Conservation (phyloP, 1,139 yeast species). For the Saccharomycopsis phalli region DNA sequence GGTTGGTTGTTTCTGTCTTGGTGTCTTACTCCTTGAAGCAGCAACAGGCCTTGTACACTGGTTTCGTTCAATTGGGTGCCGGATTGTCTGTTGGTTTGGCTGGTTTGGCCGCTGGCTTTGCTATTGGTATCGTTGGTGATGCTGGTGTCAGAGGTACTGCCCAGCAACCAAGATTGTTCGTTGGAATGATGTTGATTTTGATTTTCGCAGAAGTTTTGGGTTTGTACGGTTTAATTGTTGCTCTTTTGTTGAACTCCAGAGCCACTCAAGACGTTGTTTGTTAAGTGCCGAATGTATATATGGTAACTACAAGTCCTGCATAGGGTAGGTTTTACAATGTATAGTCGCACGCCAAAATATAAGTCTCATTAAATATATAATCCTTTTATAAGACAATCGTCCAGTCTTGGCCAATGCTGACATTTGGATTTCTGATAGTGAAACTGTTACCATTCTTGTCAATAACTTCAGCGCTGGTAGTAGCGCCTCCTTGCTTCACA, state of each 20-base stretch:
- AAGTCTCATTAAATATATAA: no score
- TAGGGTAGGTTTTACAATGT: no score
- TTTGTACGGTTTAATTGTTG: constrained; percentile 94
- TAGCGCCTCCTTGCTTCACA: constrained; percentile 31
- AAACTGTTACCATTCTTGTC: constrained; percentile 23
- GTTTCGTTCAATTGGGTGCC: constrained; percentile 97
- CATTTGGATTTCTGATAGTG: constrained; percentile 46
- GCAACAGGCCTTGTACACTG: constrained; percentile 89
- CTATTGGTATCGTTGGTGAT: constrained; percentile 98
- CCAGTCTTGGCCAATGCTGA: constrained; percentile 47
- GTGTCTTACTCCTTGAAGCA: constrained; percentile 87
- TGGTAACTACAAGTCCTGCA: no score
- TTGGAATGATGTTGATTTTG: constrained; percentile 83
- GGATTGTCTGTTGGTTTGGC: constrained; percentile 97
- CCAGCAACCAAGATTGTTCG: constrained; percentile 95
- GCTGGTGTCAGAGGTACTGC: constrained; percentile 96
- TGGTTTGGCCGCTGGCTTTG: constrained; percentile 94
- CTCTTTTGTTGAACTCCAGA: constrained; percentile 92
- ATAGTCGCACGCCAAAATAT: no score
- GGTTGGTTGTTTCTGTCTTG: constrained; percentile 92
- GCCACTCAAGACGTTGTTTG: constrained; percentile 87
- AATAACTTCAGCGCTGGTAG: constrained; percentile 31
- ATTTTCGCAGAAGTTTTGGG: constrained; percentile 98
- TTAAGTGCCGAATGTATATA: no score
- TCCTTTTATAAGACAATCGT: constrained; percentile 27